phyloP scores from a whole-genome alignment of 176 grass and related monocot genomes.

The Pharus latifolius region DNA sequence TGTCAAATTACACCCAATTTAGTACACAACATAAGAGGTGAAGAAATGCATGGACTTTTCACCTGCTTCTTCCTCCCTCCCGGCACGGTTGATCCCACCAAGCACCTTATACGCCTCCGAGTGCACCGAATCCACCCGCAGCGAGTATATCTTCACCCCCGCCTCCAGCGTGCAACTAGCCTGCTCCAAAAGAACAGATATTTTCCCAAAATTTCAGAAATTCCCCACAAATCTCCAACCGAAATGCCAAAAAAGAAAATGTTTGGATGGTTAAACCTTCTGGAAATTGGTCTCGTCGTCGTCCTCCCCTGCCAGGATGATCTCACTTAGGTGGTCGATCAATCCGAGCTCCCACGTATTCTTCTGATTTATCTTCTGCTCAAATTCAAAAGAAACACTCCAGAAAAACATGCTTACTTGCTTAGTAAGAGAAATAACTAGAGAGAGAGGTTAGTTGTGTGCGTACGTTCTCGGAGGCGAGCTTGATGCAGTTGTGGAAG shows the following conservation, averaged over 20 bases:
- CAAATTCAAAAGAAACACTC: not conserved
- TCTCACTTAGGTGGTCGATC: constrained; percentile 89
- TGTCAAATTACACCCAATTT: not conserved
- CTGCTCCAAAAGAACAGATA: constrained; percentile 21
- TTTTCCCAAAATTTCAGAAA: not conserved
- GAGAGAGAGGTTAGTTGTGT: no score
- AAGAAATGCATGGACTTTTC: not conserved
- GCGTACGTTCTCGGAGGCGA: constrained; percentile 81
- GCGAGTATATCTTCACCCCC: constrained; percentile 90
- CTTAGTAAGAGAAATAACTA: no score
- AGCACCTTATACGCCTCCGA: constrained; percentile 95
- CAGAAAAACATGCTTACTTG: not conserved
- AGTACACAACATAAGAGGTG: not conserved
- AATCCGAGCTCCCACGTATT: constrained; percentile 94
- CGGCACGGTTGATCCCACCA: constrained; percentile 84
- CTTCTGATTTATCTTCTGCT: constrained; percentile 97
- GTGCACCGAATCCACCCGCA: constrained; percentile 87
- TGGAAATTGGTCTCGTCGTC: constrained; percentile 97
- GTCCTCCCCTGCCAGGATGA: constrained; percentile 56
- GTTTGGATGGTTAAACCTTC: constrained; percentile 40
- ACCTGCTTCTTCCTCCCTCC: constrained; percentile 69
- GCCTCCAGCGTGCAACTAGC: constrained; percentile 93
- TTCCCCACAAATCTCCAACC: not conserved
- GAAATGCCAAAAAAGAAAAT: not conserved
- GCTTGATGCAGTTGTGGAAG: constrained; percentile 93